Evolutionary conservation across 176 grass and related monocot species (phyloP).

Genomic region (Tuctoria greenei): DNA sequence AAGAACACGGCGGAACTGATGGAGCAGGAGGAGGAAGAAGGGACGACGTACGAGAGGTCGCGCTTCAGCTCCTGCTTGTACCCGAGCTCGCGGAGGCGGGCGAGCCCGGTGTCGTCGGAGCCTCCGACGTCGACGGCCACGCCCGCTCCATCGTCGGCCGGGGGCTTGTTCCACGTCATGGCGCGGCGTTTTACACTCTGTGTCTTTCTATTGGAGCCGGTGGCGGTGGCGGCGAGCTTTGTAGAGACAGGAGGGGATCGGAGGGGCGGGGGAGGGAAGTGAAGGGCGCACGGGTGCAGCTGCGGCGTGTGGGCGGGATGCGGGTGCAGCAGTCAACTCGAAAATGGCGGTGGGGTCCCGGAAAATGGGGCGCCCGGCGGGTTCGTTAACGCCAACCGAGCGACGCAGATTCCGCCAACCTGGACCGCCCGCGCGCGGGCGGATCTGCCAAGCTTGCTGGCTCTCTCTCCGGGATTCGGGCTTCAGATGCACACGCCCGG

Average conservation of each 20-base stretch:
- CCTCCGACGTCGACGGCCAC: constrained; percentile 22
- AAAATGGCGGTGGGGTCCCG: background rate
- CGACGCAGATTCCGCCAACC: background rate
- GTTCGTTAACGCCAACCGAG: background rate
- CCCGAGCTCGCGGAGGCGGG: constrained; percentile 71
- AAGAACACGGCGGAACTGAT: too few relatives aligned
- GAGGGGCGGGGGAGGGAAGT: background rate
- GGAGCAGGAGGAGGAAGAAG: background rate
- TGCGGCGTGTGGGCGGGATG: background rate
- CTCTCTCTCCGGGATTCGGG: too few relatives aligned
- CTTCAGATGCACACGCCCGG: too few relatives aligned
- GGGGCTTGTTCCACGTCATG: constrained; percentile 42
- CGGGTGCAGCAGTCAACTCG: background rate
- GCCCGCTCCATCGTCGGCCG: background rate
- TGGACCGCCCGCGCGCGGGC: background rate
- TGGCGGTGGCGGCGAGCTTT: too few relatives aligned
- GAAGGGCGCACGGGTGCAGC: background rate
- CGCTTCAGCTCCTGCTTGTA: constrained; percentile 98
- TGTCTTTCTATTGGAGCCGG: too few relatives aligned
- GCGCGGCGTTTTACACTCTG: too few relatives aligned
- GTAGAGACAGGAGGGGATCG: background rate
- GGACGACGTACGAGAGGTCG: constrained; percentile 71
- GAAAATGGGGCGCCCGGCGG: background rate
- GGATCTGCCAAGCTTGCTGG: background rate
- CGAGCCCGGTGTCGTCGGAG: constrained; percentile 54